These are phyloP conservation scores for Globisporangium cederbergense DNA, from an alignment of 352 stramenopile species.

Conservation along the genomic window DNA sequence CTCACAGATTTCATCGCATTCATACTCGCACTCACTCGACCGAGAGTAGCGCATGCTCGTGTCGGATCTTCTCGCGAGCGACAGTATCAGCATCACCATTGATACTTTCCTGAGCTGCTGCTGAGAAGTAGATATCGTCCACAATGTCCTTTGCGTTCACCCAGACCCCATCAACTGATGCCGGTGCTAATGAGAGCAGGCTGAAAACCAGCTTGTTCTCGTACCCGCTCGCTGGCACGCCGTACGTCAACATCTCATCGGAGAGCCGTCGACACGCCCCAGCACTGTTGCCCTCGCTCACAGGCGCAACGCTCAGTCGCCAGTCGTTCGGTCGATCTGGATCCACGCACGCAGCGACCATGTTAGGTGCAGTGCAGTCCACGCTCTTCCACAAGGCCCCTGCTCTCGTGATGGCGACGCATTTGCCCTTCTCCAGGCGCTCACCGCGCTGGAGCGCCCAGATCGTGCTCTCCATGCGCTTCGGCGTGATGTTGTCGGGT, in stretches of 20 bases:
- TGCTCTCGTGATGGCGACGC: slow-evolving; percentile 43
- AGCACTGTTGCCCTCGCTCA: slow-evolving; percentile 31
- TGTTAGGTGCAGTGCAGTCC: slow-evolving; percentile 41
- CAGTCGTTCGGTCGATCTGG: slow-evolving; percentile 30
- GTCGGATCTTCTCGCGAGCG: slow-evolving; percentile 3
- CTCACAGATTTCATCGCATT: not conserved
- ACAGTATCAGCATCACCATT: not conserved
- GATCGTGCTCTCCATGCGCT: slow-evolving; percentile 73
- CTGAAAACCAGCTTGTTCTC: slow-evolving; percentile 48
- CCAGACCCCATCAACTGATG: slow-evolving; percentile 39
- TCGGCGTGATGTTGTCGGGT: slow-evolving; percentile 80
- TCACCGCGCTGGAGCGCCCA: slow-evolving; percentile 42
- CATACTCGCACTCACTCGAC: slow-evolving; percentile 6
- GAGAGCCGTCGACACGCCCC: not conserved
- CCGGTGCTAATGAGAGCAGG: slow-evolving; percentile 26
- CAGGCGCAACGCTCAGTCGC: slow-evolving; percentile 26
- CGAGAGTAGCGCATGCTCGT: slow-evolving; percentile 12
- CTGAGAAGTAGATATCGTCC: slow-evolving; percentile 32
- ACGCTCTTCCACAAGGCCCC: slow-evolving; percentile 49
- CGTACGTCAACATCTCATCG: slow-evolving; percentile 23
- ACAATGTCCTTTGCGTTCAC: slow-evolving; percentile 39
- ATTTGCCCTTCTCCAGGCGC: slow-evolving; percentile 35
- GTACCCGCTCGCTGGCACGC: slow-evolving; percentile 47
- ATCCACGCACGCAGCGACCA: slow-evolving; percentile 41
- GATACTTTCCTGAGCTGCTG: not conserved